phyloP scores from a whole-genome alignment of 2,329 filamentous ascomycete species.

The Rosellinia necatrix region DNA sequence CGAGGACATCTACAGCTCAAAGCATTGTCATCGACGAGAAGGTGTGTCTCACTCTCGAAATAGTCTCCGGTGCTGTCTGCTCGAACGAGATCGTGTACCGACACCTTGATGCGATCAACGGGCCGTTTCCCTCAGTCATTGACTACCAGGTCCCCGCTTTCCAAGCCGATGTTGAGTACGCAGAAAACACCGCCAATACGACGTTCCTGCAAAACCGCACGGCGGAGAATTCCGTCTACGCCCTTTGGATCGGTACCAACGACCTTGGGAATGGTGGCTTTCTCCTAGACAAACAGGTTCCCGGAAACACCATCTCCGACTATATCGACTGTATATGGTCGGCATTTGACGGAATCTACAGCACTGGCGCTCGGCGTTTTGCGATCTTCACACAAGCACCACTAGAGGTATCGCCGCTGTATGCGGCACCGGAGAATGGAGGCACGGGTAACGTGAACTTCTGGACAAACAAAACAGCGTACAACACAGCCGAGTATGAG shows the following conservation, averaged over 20 bases:
- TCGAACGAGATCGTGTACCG: slow-evolving; percentile 69
- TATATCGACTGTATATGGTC: slow-evolving; percentile 72
- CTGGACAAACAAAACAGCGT: slow-evolving; percentile 51
- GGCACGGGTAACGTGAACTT: slow-evolving; percentile 49
- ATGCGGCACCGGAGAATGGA: slow-evolving; percentile 54
- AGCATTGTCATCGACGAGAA: background rate
- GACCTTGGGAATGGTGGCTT: slow-evolving; percentile 72
- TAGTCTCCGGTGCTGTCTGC: slow-evolving; percentile 71
- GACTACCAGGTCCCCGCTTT: slow-evolving; percentile 66
- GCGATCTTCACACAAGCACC: slow-evolving; percentile 73
- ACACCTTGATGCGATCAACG: slow-evolving; percentile 53
- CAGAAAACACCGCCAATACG: slow-evolving; percentile 28
- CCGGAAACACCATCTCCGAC: slow-evolving; percentile 61
- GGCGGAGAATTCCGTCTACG: slow-evolving; percentile 68
- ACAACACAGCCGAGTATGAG: slow-evolving; percentile 53
- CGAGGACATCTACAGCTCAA: background rate
- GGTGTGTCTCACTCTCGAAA: slow-evolving; percentile 1
- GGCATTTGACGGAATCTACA: slow-evolving; percentile 66
- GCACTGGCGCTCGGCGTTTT: slow-evolving; percentile 69
- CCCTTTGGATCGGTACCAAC: slow-evolving; percentile 82
- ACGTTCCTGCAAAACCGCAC: slow-evolving; percentile 51
- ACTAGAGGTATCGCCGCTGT: slow-evolving; percentile 69
- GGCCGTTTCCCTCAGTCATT: slow-evolving; percentile 63
- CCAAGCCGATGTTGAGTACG: slow-evolving; percentile 51
- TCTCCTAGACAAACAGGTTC: slow-evolving; percentile 65